Evolutionary conservation across 176 grass and related monocot species (phyloP).

Genomic region (Stipa capillata): DNA sequence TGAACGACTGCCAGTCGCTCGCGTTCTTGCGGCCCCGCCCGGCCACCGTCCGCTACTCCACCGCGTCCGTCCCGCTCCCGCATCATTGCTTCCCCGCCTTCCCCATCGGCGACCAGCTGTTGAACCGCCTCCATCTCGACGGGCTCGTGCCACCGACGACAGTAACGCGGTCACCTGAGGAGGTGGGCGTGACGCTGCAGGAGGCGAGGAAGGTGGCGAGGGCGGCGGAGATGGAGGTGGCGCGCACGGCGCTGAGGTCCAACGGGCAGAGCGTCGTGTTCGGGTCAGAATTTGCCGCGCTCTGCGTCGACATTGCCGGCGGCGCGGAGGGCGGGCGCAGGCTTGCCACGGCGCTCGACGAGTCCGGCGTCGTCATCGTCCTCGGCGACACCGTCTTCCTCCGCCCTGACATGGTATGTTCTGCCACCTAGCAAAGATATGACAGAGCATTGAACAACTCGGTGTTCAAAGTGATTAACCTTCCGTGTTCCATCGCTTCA

Average conservation of each 20-base stretch:
- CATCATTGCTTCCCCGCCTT: constrained; percentile 58
- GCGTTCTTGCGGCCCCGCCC: constrained; percentile 23
- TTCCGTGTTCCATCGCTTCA: background rate
- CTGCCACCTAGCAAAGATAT: background rate
- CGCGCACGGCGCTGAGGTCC: constrained; percentile 33
- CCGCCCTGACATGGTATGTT: constrained; percentile 65
- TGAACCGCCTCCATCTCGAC: constrained; percentile 49
- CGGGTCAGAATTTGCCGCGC: constrained; percentile 39
- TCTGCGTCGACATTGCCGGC: constrained; percentile 69
- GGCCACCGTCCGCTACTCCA: constrained; percentile 7
- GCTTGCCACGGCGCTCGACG: constrained; percentile 50
- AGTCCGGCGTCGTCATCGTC: constrained; percentile 66
- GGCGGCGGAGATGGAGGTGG: constrained; percentile 68
- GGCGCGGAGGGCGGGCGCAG: constrained; percentile 32
- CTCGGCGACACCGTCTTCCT: constrained; percentile 76
- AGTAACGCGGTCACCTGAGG: background rate
- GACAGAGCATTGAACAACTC: background rate
- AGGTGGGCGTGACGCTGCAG: constrained; percentile 26
- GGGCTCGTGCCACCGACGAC: constrained; percentile 22
- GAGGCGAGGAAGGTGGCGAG: constrained; percentile 57
- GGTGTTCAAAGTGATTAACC: background rate
- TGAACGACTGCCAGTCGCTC: constrained; percentile 39
- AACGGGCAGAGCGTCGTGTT: constrained; percentile 60
- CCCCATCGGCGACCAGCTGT: constrained; percentile 52
- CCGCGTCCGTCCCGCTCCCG: constrained; percentile 39